Base-by-base conservation (phyloP, 2,329 filamentous ascomycete species). In the Nigrograna mackinnonii region DNA sequence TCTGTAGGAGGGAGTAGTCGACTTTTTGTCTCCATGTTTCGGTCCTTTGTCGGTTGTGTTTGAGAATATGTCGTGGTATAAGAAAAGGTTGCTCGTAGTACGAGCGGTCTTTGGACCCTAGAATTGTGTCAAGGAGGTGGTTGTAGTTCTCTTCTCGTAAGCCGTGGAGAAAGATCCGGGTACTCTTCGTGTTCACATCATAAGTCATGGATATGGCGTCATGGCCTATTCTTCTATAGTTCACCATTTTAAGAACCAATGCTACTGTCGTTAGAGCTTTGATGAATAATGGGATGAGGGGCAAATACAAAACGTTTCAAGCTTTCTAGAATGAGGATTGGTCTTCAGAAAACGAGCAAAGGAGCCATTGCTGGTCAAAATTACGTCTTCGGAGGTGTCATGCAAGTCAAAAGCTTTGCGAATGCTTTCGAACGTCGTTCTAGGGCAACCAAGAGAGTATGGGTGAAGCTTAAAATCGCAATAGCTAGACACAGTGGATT, bases 341-440 rank as follows among this genome's bases (percentile, higher is more conserved):
- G 14, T 33, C 7, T 12, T 22, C 6, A 41, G 32, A 20, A 41
- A 36, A 4, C 42, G 33, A 18, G 37, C 28, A 32, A 51, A 51
- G 6, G 42, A 30, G 21, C 48, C 48, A 30, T 48, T 48, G 17
- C 46, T 48, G 30, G 43, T 47, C 17, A 37, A 17, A n/a, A 51
- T 39, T 6, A 36, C 45, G 33, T 48, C 45, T 19, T 28, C 37
- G 3, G 48, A 43, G n/a, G 36, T 46, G 13, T 33, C 31, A 14
- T 48, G 39, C 6, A 51, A 40, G 21, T 28, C 21, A 22, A 50
- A 50, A 21, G 20, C 21, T 14, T 46, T 33, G 7, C 34, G 30
- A 5, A 49, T 39, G 24, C 13, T 11, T 38, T 42, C 20, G 50
- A 46, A 1, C n/a, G n/a, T n/a, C n/a, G n/a, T n/a, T n/a, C n/a